phyloP scores from a whole-genome alignment of 2,329 filamentous ascomycete genomes.

The Kalmusia sp. region DNA sequence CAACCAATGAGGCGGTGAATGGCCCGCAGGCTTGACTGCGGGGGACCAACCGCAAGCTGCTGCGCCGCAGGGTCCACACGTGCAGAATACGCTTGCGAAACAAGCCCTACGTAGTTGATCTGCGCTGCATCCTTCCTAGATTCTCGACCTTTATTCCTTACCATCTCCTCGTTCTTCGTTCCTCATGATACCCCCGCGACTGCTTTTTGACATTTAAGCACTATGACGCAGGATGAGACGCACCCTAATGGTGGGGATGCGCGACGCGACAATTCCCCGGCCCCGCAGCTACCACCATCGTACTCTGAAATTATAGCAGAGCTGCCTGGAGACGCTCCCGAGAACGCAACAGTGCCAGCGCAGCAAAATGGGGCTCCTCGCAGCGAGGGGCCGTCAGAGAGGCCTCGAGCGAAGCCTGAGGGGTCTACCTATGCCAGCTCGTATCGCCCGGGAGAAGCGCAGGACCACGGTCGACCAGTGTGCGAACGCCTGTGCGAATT shows the following conservation, averaged over 20 bases:
- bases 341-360: conserved; percentile 12
- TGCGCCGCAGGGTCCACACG: background rate
- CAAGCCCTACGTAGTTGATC: conserved; percentile 5
- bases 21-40: background rate
- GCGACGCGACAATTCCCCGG: conserved; percentile 26
- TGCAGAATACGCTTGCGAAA: conserved; percentile 4
- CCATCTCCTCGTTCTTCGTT: background rate
- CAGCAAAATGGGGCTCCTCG: conserved; percentile 4
- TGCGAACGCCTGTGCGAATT: conserved; percentile 3
- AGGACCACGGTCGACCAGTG: conserved; percentile 20
- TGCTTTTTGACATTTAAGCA: background rate
- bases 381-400: conserved; percentile 11
- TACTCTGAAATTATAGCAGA: conserved; percentile 19
- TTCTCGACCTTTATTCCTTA: background rate
- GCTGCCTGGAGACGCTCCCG: conserved; percentile 16
- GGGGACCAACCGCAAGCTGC: background rate
- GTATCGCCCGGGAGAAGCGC: conserved; percentile 32
- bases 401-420: conserved; percentile 28
- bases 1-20: background rate
- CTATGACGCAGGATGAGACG: conserved; percentile 26
- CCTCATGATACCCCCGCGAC: conserved; percentile 16
- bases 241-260: conserved; percentile 22
- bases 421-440: conserved; percentile 35
- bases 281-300: conserved; percentile 23
- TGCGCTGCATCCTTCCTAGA: background rate